These are phyloP conservation scores for Sarcodon aspratus DNA, from an alignment of 768 basidiomycete genomes.

Conservation along the genomic window DNA sequence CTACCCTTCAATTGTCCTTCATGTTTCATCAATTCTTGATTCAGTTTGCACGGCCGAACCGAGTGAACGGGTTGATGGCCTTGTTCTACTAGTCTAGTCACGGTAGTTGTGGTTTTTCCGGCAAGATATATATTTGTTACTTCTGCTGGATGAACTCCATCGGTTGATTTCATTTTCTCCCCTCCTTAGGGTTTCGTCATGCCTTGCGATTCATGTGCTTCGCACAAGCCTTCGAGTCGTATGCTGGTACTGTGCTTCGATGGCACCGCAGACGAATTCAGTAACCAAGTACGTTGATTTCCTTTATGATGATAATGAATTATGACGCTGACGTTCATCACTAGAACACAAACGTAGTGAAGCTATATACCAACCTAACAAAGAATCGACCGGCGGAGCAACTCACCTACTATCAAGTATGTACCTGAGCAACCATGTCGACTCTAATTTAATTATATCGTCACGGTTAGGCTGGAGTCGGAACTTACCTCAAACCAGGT, in stretches of 20 bases:
- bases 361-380: slow-evolving; percentile 55
- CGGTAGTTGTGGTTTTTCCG: too few relatives aligned
- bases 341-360: slow-evolving; percentile 61
- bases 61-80: too few relatives aligned
- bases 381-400: slow-evolving; percentile 43
- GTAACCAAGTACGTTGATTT: slow-evolving; percentile 18
- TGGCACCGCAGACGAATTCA: slow-evolving; percentile 43
- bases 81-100: too few relatives aligned
- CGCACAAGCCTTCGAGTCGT: too few relatives aligned
- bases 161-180: too few relatives aligned
- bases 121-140: too few relatives aligned
- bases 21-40: too few relatives aligned
- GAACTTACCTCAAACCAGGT: slow-evolving; percentile 47
- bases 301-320: slow-evolving; percentile 4
- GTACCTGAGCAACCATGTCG: not conserved
- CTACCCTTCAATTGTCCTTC: too few relatives aligned
- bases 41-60: too few relatives aligned
- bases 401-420: slow-evolving; percentile 63
- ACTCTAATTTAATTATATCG: not conserved
- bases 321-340: not conserved
- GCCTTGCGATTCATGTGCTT: too few relatives aligned
- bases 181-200: too few relatives aligned
- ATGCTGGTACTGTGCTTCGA: slow-evolving; percentile 46
- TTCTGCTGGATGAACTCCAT: too few relatives aligned
- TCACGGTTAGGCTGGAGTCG: slow-evolving; percentile 34